These are phyloP conservation scores for Komagataella pseudopastoris DNA, from an alignment of 805 yeast genomes.

Conservation along the genomic window DNA sequence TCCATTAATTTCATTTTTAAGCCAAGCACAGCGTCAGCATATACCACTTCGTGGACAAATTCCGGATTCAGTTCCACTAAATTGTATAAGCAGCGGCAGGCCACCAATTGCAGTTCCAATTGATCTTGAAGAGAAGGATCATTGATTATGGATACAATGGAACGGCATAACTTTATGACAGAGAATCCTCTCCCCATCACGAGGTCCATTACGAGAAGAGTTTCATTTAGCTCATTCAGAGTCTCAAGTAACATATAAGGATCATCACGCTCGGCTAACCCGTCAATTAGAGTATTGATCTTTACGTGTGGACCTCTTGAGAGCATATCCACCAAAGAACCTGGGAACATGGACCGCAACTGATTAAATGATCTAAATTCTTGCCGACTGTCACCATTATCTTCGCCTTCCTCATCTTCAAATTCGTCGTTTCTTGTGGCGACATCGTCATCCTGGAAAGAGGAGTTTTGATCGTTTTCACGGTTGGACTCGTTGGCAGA, in stretches of 20 bases:
- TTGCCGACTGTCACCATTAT: conserved; percentile 6
- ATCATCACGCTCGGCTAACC: conserved; percentile 33
- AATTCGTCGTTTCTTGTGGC: conserved; percentile 4
- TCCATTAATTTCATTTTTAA: conserved; percentile 56
- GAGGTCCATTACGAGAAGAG: conserved; percentile 54
- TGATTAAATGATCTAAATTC: conserved; percentile 1
- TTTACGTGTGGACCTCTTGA: conserved; percentile 1
- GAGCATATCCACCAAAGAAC: conserved; percentile 4
- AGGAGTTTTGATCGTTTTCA: conserved; percentile 9
- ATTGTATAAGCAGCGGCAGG: conserved; percentile 76
- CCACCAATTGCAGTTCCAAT: conserved; percentile 68
- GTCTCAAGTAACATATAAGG: conserved; percentile 51
- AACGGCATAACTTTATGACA: conserved; percentile 35
- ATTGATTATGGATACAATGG: conserved; percentile 42
- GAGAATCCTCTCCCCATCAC: conserved; percentile 56
- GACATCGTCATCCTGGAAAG: conserved; percentile 4
- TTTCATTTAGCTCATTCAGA: conserved; percentile 49
- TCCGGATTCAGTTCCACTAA: conserved; percentile 63
- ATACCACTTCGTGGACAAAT: conserved; percentile 46
- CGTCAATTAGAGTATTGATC: conserved; percentile 18
- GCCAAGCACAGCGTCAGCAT: conserved; percentile 51
- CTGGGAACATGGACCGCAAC: conserved; percentile 12
- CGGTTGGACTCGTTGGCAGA: conserved; percentile 5
- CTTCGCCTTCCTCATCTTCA: conserved; percentile 9
- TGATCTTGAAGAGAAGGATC: conserved; percentile 47